These are phyloP conservation scores for Beauveria brongniartii DNA, from an alignment of 2,329 filamentous ascomycete genomes.

Conservation along the genomic window DNA sequence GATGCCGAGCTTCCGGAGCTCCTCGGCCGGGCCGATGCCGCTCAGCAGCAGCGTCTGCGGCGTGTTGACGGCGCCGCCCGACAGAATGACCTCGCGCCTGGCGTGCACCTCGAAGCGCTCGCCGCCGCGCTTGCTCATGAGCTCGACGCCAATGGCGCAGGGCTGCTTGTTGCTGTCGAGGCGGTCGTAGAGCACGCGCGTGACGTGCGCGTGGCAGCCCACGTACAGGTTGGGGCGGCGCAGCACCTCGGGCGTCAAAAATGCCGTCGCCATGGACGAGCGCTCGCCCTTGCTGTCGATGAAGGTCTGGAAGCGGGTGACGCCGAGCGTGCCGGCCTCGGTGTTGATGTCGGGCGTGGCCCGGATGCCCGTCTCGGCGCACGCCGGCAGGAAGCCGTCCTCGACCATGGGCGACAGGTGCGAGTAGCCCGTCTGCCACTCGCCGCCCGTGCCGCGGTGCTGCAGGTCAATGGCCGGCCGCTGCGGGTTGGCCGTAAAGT, in stretches of 20 bases:
- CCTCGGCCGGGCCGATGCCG: conserved; percentile 31
- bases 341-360: conserved; percentile 15
- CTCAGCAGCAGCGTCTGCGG: conserved; percentile 37
- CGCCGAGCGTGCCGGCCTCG: conserved; percentile 12
- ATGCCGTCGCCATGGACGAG: conserved; percentile 16
- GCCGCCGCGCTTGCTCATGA: conserved; percentile 8
- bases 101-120: conserved; percentile 22
- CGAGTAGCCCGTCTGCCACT: conserved; percentile 16
- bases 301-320: conserved; percentile 14
- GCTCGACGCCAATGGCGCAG: conserved; percentile 14
- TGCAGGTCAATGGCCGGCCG: conserved; percentile 13
- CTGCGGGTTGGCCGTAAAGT: conserved; percentile 14
- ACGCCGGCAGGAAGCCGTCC: conserved; percentile 15
- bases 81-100: conserved; percentile 36
- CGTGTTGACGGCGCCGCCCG: conserved; percentile 36
- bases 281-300: conserved; percentile 15
- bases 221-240: conserved; percentile 15
- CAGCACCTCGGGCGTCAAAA: conserved; percentile 13
- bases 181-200: conserved; percentile 14
- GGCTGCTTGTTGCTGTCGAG: conserved; percentile 8
- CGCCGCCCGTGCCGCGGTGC: conserved; percentile 12
- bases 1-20: conserved; percentile 35
- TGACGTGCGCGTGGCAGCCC: conserved; percentile 14
- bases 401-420: conserved; percentile 13
- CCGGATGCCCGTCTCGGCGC: conserved; percentile 12